Base-by-base conservation (phyloP, 306 rosid species). In the Trichosanthes cucumerina region DNA sequence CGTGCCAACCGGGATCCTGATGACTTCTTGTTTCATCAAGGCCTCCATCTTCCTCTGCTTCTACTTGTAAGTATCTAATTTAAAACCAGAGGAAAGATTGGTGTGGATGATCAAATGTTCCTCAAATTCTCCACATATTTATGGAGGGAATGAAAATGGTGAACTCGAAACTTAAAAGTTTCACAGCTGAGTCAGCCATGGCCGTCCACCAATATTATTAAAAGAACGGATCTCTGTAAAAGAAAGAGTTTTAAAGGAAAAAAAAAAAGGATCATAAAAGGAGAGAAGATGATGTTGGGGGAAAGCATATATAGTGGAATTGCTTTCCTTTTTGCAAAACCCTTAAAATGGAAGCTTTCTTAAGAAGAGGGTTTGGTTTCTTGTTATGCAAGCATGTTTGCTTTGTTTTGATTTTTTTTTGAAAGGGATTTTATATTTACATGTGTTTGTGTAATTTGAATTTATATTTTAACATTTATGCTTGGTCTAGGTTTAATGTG, bases 1-100 rank as follows among this genome's bases (percentile, higher is more conserved):
- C 36, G 81, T 78, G 49, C 63, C 68, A 36, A 84, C 62, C 33
- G 83, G 88, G 80, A 84, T 58, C 79, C 88, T 82, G 39, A 58
- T n/a, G n/a, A 70, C n/a, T 53, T 75, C 83, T 57, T 68, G 84
- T 69, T 75, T 53, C 34, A 78, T 52, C 56, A 80, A 41, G 47
- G 83, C 63, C 10, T 87, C 85, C 87, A 87, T 87, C 21, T 52
- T 23, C 18, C 24, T 68, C 19, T 41, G 10, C 53, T 68, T 21
- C 33, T 10, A n/a, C 19, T n/a, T 7, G 4, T 38, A 65, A 9
- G 15, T 9, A 0, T 16, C 4, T 6, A 15, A 64, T 38, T 28
- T 19, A 2, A 15, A 36, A 36, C n/a, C 53, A 39, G 7, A 39
- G 38, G 13, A 18, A 56, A 79, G 23, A 59, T 31, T 9, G 15